Conservation (phyloP, 1,139 yeast species). For the Debaryomyces sp. region DNA sequence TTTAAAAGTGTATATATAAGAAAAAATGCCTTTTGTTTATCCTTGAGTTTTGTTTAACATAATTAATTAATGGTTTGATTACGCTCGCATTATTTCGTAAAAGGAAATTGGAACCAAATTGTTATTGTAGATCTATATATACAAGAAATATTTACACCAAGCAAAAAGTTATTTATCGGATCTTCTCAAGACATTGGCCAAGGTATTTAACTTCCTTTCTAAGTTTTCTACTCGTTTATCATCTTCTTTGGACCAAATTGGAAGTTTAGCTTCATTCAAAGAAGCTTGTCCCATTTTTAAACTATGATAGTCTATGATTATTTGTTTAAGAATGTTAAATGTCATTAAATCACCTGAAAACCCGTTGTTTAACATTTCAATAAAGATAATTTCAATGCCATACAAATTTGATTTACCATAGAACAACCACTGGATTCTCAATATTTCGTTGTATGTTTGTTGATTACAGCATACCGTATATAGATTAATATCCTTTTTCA, state of each 20-base stretch:
- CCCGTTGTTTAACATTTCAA: conserved; percentile 48
- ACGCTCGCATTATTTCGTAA: not conserved
- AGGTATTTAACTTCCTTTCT: conserved; percentile 21
- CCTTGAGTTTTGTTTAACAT: not conserved
- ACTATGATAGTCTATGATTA: conserved; percentile 38
- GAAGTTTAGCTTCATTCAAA: conserved; percentile 22
- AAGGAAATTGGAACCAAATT: conserved; percentile 3
- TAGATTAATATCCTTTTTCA: conserved; percentile 35
- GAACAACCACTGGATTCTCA: conserved; percentile 42
- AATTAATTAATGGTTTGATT: not conserved
- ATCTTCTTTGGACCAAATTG: conserved; percentile 43
- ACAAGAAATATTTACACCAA: not conserved
- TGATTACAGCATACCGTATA: conserved; percentile 45
- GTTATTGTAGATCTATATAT: not conserved
- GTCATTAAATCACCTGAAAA: conserved; percentile 41
- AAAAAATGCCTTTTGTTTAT: not conserved
- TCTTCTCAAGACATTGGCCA: conserved; percentile 9
- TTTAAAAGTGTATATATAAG: not conserved
- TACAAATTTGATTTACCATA: conserved; percentile 40
- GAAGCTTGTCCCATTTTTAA: conserved; percentile 33
- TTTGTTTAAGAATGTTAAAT: conserved; percentile 38
- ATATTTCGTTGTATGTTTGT: conserved; percentile 44
- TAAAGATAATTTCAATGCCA: conserved; percentile 35
- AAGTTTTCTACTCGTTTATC: conserved; percentile 34
- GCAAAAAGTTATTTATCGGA: not conserved